Percentiles rank a stretch among this genome's conserved stretches.
Evolutionary conservation across 2,329 filamentous ascomycete genomes (phyloP).

Genomic region (Aureobasidium musti): DNA sequence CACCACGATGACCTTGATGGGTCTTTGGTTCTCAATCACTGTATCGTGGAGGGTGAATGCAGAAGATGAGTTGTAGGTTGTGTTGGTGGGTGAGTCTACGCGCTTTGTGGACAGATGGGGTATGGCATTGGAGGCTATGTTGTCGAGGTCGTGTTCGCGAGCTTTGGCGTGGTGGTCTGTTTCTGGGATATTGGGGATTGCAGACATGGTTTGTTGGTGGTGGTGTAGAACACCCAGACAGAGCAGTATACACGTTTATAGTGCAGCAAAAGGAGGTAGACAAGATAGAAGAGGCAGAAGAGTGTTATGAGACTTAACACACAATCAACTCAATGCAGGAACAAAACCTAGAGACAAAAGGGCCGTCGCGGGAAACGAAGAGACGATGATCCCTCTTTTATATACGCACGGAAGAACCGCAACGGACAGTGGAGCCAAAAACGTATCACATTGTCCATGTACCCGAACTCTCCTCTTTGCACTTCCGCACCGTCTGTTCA

Average conservation of each 20-base stretch:
- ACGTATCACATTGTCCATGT: background rate
- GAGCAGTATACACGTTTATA: background rate
- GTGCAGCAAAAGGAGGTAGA: background rate
- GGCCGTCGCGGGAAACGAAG: background rate
- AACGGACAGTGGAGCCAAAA: background rate
- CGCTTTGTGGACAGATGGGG: background rate
- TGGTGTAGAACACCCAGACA: background rate
- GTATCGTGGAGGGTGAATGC: conserved; percentile 42
- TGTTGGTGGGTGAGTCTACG: conserved; percentile 20
- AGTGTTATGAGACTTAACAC: background rate
- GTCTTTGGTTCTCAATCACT: conserved; percentile 48
- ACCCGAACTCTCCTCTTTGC: background rate
- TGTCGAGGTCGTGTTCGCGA: conserved; percentile 8
- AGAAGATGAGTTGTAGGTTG: background rate
- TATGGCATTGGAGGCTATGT: background rate
- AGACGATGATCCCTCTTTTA: conserved; percentile 18
- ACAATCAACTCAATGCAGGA: background rate
- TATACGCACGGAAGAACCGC: background rate
- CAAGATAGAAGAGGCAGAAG: background rate
- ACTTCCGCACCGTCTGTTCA: background rate
- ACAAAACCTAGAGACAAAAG: background rate
- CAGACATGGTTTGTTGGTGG: conserved; percentile 14
- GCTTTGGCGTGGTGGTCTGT: background rate
- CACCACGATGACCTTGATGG: conserved; percentile 49
- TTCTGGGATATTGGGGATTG: conserved; percentile 18